Evolutionary conservation across 495 filamentous ascomycete genomes (phyloP).

Genomic region (Acidomyces sp.): DNA sequence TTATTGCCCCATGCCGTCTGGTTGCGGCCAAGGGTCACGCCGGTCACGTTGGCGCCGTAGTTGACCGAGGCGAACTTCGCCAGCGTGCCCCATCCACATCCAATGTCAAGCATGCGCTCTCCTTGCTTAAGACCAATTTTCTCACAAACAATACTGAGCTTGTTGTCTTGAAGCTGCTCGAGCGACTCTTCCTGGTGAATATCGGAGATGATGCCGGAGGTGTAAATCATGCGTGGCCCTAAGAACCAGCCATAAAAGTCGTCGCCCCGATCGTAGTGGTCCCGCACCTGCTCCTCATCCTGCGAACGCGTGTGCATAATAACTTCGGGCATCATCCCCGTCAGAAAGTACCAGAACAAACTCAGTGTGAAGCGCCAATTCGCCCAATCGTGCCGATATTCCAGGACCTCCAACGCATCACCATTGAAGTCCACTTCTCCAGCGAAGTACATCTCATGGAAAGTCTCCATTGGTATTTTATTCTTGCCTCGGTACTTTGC

Average conservation of each 20-base stretch:
- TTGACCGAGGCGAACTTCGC: conserved; percentile 65
- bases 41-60: conserved; percentile 65
- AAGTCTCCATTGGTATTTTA: conserved; percentile 77
- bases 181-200: conserved; percentile 61
- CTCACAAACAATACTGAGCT: conserved; percentile 71
- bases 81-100: conserved; percentile 80
- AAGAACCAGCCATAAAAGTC: conserved; percentile 87
- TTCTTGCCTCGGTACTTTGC: conserved; percentile 60
- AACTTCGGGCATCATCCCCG: conserved; percentile 59
- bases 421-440: conserved; percentile 78
- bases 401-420: conserved; percentile 63
- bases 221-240: conserved; percentile 84
- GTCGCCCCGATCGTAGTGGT: conserved; percentile 77
- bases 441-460: conserved; percentile 83
- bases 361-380: conserved; percentile 64
- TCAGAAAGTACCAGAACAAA: conserved; percentile 57
- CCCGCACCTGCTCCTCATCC: conserved; percentile 78
- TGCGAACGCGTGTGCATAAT: conserved; percentile 69
- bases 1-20: conserved; percentile 75
- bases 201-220: conserved; percentile 68
- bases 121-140: conserved; percentile 63
- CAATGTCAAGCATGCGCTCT: conserved; percentile 67
- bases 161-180: conserved; percentile 83
- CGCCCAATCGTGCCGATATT: conserved; percentile 81
- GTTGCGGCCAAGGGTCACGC: conserved; percentile 69